A percentile compares a stretch with the other conserved stretches of the same genome.
Conservation (phyloP, 805 yeast genomes). For the Cephaloascus fragrans region DNA sequence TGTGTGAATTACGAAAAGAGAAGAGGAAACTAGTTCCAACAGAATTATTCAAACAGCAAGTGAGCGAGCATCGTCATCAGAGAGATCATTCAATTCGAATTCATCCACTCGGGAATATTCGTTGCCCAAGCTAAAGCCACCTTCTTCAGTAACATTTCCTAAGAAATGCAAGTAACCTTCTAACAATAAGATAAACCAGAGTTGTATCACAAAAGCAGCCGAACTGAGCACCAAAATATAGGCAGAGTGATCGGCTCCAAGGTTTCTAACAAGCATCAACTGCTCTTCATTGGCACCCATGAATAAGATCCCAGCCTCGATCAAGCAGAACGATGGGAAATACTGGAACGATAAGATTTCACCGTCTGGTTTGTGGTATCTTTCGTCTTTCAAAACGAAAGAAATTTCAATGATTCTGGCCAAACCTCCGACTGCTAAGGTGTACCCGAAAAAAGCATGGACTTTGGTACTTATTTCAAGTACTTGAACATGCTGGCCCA, state of each 20-base stretch:
- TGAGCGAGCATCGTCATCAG: conserved; percentile 18
- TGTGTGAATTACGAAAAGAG: too few relatives aligned
- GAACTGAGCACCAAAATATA: conserved; percentile 65
- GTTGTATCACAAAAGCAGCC: conserved; percentile 61
- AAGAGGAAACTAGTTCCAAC: too few relatives aligned
- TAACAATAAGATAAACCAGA: conserved; percentile 56
- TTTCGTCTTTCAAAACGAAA: conserved; percentile 59
- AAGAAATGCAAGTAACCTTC: conserved; percentile 43
- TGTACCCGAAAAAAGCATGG: conserved; percentile 78
- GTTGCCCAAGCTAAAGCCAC: conserved; percentile 15
- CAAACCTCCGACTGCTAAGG: conserved; percentile 70
- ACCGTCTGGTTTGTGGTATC: conserved; percentile 23
- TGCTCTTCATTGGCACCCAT: conserved; percentile 95
- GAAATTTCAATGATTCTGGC: conserved; percentile 71
- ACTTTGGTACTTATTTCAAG: conserved; percentile 74
- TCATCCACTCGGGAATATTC: conserved; percentile 12
- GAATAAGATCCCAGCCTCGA: conserved; percentile 71
- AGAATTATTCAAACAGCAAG: too few relatives aligned
- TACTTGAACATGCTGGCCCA: conserved; percentile 82
- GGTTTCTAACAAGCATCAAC: conserved; percentile 52
- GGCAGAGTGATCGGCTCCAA: conserved; percentile 80
- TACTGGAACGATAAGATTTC: conserved; percentile 68
- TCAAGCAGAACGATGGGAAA: conserved; percentile 72
- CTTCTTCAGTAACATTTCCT: conserved; percentile 28
- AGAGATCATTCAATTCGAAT: conserved; percentile 25